Evolutionary conservation across 2,329 filamentous ascomycete genomes (phyloP).

Genomic region (Juglanconis sp.): DNA sequence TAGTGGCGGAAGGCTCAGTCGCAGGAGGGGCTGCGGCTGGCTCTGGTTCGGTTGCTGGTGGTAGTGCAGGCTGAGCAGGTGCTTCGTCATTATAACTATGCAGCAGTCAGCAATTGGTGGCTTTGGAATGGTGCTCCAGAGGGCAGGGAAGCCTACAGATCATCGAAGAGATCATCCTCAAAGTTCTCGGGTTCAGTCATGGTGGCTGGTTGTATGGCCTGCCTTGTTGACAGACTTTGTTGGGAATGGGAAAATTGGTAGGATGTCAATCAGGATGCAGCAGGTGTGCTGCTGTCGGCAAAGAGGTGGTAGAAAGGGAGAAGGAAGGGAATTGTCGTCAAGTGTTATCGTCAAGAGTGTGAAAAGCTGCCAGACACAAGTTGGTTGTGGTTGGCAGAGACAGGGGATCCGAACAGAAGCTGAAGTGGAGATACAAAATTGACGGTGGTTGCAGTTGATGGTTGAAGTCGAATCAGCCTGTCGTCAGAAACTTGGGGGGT

Average conservation of each 20-base stretch:
- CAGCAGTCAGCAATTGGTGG: conserved; percentile 12
- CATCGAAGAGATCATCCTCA: conserved; percentile 87
- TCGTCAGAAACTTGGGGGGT: neutral
- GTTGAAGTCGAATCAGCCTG: neutral
- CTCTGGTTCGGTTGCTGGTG: conserved; percentile 11
- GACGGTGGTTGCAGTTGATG: conserved; percentile 2
- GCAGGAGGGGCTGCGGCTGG: conserved; percentile 24
- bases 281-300: neutral
- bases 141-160: conserved; percentile 60
- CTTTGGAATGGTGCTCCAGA: neutral
- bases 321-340: neutral
- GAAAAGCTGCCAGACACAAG: neutral
- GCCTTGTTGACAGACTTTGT: neutral
- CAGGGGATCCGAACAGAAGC: neutral
- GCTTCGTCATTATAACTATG: conserved; percentile 65
- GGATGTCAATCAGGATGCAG: neutral
- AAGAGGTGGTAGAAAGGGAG: conserved; percentile 1
- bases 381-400: neutral
- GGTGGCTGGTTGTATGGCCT: conserved; percentile 25
- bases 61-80: conserved; percentile 30
- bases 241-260: neutral
- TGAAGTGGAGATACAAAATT: neutral
- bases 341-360: conserved; percentile 1
- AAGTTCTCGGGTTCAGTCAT: conserved; percentile 77
- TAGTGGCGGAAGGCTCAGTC: conserved; percentile 23